phyloP scores from a whole-genome alignment of 2,329 filamentous ascomycete genomes.

The Colletotrichum cuscutae region DNA sequence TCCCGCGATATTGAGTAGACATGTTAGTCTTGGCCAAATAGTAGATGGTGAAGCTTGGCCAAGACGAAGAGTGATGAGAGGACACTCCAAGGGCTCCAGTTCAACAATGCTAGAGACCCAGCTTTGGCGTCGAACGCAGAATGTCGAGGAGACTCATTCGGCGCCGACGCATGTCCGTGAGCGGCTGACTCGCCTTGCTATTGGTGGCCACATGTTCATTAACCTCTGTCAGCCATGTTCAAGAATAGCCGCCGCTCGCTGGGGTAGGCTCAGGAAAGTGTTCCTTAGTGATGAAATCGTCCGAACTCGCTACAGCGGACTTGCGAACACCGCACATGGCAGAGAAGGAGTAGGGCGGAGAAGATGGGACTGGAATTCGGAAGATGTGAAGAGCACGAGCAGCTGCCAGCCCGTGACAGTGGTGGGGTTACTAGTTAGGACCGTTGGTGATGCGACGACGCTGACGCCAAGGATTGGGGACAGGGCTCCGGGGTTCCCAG shows the following conservation, averaged over 20 bases:
- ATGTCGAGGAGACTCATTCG: neutral
- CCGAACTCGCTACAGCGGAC: conserved; percentile 10
- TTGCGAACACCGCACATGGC: neutral
- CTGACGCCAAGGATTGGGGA: conserved; percentile 10
- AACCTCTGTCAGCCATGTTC: conserved; percentile 4
- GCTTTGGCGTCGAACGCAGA: too few relatives aligned
- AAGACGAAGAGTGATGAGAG: neutral
- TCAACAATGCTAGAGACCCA: too few relatives aligned
- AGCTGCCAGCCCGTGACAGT: neutral
- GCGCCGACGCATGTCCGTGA: neutral
- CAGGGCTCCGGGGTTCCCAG: conserved; percentile 15
- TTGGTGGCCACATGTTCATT: neutral
- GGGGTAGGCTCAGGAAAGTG: neutral
- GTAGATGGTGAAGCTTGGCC: neutral
- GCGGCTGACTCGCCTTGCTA: conserved; percentile 3
- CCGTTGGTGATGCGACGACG: neutral
- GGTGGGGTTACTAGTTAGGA: too few relatives aligned
- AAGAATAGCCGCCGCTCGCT: conserved; percentile 15
- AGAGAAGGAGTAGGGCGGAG: neutral
- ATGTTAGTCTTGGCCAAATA: neutral
- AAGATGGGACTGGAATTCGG: neutral
- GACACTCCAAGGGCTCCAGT: neutral
- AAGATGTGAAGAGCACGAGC: neutral
- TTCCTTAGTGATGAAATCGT: conserved; percentile 2
- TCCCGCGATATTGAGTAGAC: neutral